Evolutionary conservation across 2,329 filamentous ascomycete species (phyloP), one percentile per base, ranked within the genome.

Genomic region (Neocatenulostroma microsporum): DNA sequence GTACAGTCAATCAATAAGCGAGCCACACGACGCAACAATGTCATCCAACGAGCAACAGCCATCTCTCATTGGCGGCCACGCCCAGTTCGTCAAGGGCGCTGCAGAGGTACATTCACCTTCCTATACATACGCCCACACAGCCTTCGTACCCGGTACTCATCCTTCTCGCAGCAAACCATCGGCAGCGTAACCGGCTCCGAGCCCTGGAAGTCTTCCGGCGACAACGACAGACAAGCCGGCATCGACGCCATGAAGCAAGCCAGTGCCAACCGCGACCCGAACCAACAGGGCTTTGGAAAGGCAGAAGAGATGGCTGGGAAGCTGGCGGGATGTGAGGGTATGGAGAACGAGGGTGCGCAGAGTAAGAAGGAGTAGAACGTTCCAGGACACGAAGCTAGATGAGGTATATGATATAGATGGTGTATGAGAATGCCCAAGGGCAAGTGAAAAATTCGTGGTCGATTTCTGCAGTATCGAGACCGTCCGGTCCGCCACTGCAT

Each of bases 71-170:
- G 66, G 70, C 40, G 70, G 73, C 27, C 80, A 84, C 55, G 77
- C 69, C 21, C 74, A 82, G 53, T 84, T 82, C 51, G 69, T 76
- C 51, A 84, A 83, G 53, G 80, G 80, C 35, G 75, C 75, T 5
- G 72, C 75, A 37, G 76, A 81, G 63, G 80, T 79, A 60, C 11
- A 11, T 10, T 11, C 6, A 18, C 9, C 9, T 17, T 14, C 30
- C 30, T 14, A 18, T 9, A n/a, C n/a, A n/a, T 11, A 6, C 30
- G 13, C 30, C 9, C 30, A 9, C 12, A 8, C 39, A 60, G 53
- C 18, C 15, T 21, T 20, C 26, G 19, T 17, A n/a, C 30, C 23
- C 30, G 24, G 20, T n/a, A 18, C 21, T 31, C 8, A 7, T 36
- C 19, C 27, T 25, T 36, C 26, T 29, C 30, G 17, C 15, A 5